Conservation (phyloP, 805 yeast genomes). For the Saccharomycopsis malanga region DNA sequence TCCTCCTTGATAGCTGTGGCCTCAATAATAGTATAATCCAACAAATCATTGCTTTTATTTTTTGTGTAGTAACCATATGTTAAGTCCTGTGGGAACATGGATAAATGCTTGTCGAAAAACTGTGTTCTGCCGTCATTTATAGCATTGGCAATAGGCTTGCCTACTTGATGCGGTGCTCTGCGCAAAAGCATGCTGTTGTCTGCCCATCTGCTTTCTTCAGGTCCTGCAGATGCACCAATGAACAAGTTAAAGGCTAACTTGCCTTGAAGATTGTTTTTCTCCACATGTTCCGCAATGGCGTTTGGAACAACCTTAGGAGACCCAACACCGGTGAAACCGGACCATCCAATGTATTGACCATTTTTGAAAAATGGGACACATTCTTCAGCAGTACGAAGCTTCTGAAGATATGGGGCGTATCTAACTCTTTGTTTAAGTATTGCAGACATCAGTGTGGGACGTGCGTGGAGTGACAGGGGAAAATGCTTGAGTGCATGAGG, state of each 20-base stretch:
- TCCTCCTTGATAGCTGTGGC: constrained; percentile 96
- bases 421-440: constrained; percentile 83
- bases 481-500: too few relatives aligned
- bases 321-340: constrained; percentile 98
- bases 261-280: constrained; percentile 78
- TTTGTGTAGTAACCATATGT: constrained; percentile 87
- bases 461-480: too few relatives aligned
- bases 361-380: constrained; percentile 77
- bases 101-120: constrained; percentile 93
- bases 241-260: constrained; percentile 82
- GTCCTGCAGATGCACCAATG: constrained; percentile 98
- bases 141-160: constrained; percentile 86
- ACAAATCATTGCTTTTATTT: constrained; percentile 48
- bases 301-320: constrained; percentile 92
- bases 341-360: constrained; percentile 95
- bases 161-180: constrained; percentile 98
- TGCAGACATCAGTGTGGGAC: constrained; percentile 15
- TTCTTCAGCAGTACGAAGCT: constrained; percentile 75
- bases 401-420: constrained; percentile 78
- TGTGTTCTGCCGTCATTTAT: constrained; percentile 82
- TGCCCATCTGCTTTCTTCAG: constrained; percentile 96
- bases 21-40: constrained; percentile 88
- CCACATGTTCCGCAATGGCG: constrained; percentile 85
- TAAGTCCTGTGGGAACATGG: constrained; percentile 98
- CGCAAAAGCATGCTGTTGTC: constrained; percentile 74